Evolutionary conservation across 139 green algal genomes (phyloP).

Genomic region (Edaphochlamys debaryana): DNA sequence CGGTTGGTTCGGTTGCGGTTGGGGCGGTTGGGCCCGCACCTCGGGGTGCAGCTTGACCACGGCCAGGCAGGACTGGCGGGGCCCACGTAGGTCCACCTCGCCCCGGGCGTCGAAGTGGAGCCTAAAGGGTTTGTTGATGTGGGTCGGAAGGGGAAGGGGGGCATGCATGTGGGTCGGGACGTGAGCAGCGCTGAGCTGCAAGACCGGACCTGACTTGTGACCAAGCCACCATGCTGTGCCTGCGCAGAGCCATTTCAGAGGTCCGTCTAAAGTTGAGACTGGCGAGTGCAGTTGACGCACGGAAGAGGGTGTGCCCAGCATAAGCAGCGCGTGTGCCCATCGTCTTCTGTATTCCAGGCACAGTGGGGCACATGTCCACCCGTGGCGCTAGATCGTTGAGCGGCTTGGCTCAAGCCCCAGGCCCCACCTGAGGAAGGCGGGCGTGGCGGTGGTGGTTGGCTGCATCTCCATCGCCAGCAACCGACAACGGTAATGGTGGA

Average conservation of each 20-base stretch:
- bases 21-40: too few relatives aligned
- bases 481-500: neutral
- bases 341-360: neutral
- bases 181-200: neutral
- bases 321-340: neutral
- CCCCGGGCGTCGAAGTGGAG: conserved; percentile 10
- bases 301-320: too few relatives aligned
- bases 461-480: neutral
- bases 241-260: neutral
- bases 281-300: too few relatives aligned
- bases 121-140: neutral
- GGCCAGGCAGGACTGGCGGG: neutral
- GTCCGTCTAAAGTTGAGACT: too few relatives aligned
- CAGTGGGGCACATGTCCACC: neutral
- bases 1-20: too few relatives aligned
- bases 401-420: too few relatives aligned
- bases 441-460: neutral
- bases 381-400: too few relatives aligned
- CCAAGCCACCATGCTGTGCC: neutral
- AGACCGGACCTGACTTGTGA: neutral
- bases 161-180: neutral
- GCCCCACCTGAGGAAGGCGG: neutral
- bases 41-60: neutral
- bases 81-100: neutral
- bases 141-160: too few relatives aligned